Conservation (phyloP, 1,284 basidiomycete species). For the Trametes polyzona region DNA sequence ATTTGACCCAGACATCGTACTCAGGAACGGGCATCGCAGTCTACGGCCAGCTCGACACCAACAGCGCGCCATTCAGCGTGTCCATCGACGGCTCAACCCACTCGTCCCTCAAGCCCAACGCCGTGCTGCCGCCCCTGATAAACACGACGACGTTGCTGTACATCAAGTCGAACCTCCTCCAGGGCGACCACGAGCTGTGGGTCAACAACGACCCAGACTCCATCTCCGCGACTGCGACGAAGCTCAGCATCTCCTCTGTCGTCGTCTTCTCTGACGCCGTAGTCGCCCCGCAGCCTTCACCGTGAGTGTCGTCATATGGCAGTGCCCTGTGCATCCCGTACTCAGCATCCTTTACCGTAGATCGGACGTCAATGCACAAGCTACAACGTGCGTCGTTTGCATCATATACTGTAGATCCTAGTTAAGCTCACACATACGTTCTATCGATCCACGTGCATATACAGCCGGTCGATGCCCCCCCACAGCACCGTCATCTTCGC, state of each 20-base stretch:
- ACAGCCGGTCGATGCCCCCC: slow-evolving; percentile 1
- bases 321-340: too few relatives aligned
- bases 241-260: slow-evolving; percentile 9
- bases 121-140: not conserved
- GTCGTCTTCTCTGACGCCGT: not conserved
- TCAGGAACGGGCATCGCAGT: slow-evolving; percentile 22
- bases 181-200: slow-evolving; percentile 10
- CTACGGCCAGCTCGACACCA: slow-evolving; percentile 15
- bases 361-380: too few relatives aligned
- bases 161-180: not conserved
- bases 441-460: not conserved
- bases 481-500: slow-evolving; percentile 14
- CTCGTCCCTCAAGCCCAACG: slow-evolving; percentile 11
- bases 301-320: not conserved
- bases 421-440: not conserved
- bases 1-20: too few relatives aligned
- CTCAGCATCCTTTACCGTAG: too few relatives aligned
- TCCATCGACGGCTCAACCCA: slow-evolving; percentile 17
- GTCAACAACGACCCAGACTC: slow-evolving; percentile 20
- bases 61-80: slow-evolving; percentile 18
- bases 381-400: too few relatives aligned
- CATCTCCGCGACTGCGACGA: not conserved
- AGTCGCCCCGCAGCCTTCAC: not conserved
- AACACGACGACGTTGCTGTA: slow-evolving; percentile 15
- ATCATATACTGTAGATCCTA: too few relatives aligned